Conservation (phyloP, 306 rosid genomes). For the peach (Prunus persica) region Prunus_persica_NCBIv2 NC_034009.1:35254501-35255000, state of each 20-base stretch:
- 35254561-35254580: slow-evolving; percentile 68
- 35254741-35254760: slow-evolving; percentile 23
- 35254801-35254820: slow-evolving; percentile 16
- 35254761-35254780: slow-evolving; percentile 38
- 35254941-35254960: neutral
- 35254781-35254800: slow-evolving; percentile 45
- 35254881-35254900: neutral
- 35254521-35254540: slow-evolving; percentile 89
- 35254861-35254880: neutral
- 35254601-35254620: slow-evolving; percentile 67
- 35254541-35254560: slow-evolving; percentile 66
- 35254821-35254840: neutral
- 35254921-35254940: slow-evolving; percentile 5
- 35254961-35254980: neutral
- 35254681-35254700: slow-evolving; percentile 59
- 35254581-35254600: slow-evolving; percentile 48
- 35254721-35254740: slow-evolving; percentile 32
- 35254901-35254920: neutral
- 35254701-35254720: slow-evolving; percentile 43
- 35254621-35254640: slow-evolving; percentile 95
- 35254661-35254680: slow-evolving; percentile 70
- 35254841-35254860: neutral
- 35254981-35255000: neutral
- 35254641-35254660: slow-evolving; percentile 66
- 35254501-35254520: slow-evolving; percentile 70